These are phyloP conservation scores for Colletotrichum coccodes DNA, from an alignment of 2,329 filamentous ascomycete genomes.

Conservation along the genomic window DNA sequence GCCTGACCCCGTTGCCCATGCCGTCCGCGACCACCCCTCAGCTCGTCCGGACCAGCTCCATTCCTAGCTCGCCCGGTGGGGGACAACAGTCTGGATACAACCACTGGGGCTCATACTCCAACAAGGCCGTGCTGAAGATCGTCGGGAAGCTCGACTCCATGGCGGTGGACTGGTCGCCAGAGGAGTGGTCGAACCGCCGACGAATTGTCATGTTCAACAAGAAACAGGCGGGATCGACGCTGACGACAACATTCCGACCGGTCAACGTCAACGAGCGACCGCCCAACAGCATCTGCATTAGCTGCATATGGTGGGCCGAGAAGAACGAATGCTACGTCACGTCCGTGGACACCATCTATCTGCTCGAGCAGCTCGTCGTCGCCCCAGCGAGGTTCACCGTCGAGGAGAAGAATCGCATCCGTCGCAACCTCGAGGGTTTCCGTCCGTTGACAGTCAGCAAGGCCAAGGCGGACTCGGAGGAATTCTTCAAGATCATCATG, in stretches of 20 bases:
- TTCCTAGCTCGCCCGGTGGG: slow-evolving; percentile 51
- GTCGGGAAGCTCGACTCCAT: slow-evolving; percentile 86
- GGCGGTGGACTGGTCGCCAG: slow-evolving; percentile 83
- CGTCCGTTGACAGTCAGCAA: slow-evolving; percentile 94
- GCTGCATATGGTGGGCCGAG: slow-evolving; percentile 97
- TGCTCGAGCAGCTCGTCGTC: slow-evolving; percentile 91
- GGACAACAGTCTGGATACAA: slow-evolving; percentile 68
- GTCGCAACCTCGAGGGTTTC: slow-evolving; percentile 94
- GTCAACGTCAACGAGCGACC: slow-evolving; percentile 83
- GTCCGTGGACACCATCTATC: slow-evolving; percentile 94
- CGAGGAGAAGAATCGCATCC: slow-evolving; percentile 98
- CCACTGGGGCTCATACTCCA: slow-evolving; percentile 82
- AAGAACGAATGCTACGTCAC: slow-evolving; percentile 93
- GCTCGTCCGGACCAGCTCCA: slow-evolving; percentile 67
- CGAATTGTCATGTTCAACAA: slow-evolving; percentile 91
- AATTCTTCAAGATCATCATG: slow-evolving; percentile 99
- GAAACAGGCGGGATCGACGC: slow-evolving; percentile 82
- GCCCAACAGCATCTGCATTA: slow-evolving; percentile 90
- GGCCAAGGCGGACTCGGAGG: slow-evolving; percentile 89
- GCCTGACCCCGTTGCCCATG: slow-evolving; percentile 59
- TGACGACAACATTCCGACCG: slow-evolving; percentile 82
- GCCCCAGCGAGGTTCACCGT: slow-evolving; percentile 83
- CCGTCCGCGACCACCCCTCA: slow-evolving; percentile 57
- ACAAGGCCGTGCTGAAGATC: slow-evolving; percentile 87
- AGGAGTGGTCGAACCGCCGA: slow-evolving; percentile 82